Evolutionary conservation across 768 basidiomycete species (phyloP).

Genomic region (Mycena crocata): DNA sequence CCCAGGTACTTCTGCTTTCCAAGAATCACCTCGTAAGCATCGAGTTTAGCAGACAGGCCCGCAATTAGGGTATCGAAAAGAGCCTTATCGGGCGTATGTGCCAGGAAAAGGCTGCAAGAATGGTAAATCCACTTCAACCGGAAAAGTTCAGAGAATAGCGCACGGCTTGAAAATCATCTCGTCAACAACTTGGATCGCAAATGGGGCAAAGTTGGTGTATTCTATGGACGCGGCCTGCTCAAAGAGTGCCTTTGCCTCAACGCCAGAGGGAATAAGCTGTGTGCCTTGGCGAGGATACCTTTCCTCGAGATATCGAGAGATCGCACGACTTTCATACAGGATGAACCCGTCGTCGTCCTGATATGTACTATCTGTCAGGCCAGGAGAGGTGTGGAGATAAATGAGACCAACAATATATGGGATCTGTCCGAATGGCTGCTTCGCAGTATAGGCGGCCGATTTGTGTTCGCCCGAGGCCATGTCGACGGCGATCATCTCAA

Average conservation of each 20-base stretch:
- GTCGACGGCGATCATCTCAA: no score
- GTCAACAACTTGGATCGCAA: neutral
- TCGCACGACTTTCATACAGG: conserved; percentile 61
- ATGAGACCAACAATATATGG: conserved; percentile 5
- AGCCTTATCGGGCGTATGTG: conserved; percentile 43
- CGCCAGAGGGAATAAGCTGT: conserved; percentile 51
- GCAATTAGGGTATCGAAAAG: conserved; percentile 41
- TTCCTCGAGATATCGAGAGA: conserved; percentile 55
- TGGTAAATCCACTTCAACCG: neutral
- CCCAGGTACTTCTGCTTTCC: conserved; percentile 65
- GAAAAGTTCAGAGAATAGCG: neutral
- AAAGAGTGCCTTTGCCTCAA: conserved; percentile 42
- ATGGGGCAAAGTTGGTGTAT: conserved; percentile 16
- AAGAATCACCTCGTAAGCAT: conserved; percentile 65
- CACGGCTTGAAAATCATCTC: conserved; percentile 30
- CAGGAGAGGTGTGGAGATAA: neutral
- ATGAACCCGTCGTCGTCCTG: conserved; percentile 59
- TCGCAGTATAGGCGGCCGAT: conserved; percentile 42
- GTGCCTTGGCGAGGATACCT: conserved; percentile 56
- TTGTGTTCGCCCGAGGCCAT: conserved; percentile 56
- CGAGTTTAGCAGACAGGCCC: conserved; percentile 53
- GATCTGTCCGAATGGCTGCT: conserved; percentile 66
- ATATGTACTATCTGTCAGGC: neutral
- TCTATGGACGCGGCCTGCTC: conserved; percentile 28
- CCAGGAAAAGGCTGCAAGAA: neutral